Evolutionary conservation across 768 basidiomycete genomes (phyloP).

Genomic region (Termitomyces sp.): DNA sequence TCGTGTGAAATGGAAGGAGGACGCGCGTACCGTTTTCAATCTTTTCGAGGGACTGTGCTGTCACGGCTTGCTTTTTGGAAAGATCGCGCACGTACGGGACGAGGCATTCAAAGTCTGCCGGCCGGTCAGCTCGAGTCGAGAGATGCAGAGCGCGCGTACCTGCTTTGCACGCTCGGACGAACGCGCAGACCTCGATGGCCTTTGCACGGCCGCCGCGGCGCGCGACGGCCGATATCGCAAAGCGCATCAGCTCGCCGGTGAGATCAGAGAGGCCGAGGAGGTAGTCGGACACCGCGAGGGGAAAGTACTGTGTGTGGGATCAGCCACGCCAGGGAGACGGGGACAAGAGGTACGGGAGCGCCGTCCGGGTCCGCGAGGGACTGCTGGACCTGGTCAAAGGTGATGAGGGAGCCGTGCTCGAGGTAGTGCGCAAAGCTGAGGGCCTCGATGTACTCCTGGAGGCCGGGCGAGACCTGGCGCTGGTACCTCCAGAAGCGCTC

Average conservation of each 20-base stretch:
- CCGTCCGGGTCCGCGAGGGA: slow-evolving; percentile 59
- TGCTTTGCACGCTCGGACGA: slow-evolving; percentile 72
- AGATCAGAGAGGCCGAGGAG: slow-evolving; percentile 90
- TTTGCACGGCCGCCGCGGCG: slow-evolving; percentile 58
- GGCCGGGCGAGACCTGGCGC: slow-evolving; percentile 66
- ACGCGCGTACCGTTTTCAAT: slow-evolving; percentile 77
- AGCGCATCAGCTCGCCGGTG: slow-evolving; percentile 96
- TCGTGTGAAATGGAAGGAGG: background rate
- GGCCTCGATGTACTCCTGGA: slow-evolving; percentile 97
- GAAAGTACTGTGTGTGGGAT: slow-evolving; percentile 59
- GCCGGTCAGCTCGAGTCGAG: background rate
- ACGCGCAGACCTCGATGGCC: slow-evolving; percentile 59
- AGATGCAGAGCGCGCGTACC: slow-evolving; percentile 30
- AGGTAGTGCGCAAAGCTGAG: slow-evolving; percentile 86
- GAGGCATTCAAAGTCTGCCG: slow-evolving; percentile 72
- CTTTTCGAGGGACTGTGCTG: slow-evolving; percentile 83
- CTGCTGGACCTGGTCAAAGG: slow-evolving; percentile 61
- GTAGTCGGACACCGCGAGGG: slow-evolving; percentile 77
- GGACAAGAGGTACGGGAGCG: slow-evolving; percentile 46
- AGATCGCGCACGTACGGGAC: slow-evolving; percentile 68
- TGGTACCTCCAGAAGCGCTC: slow-evolving; percentile 78
- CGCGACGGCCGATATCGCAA: slow-evolving; percentile 79
- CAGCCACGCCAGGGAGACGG: background rate
- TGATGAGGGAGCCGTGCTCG: slow-evolving; percentile 60
- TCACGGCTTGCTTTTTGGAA: slow-evolving; percentile 84